Evolutionary conservation across 2,329 filamentous ascomycete species (phyloP).

Genomic region (Trichoderma sp.): DNA sequence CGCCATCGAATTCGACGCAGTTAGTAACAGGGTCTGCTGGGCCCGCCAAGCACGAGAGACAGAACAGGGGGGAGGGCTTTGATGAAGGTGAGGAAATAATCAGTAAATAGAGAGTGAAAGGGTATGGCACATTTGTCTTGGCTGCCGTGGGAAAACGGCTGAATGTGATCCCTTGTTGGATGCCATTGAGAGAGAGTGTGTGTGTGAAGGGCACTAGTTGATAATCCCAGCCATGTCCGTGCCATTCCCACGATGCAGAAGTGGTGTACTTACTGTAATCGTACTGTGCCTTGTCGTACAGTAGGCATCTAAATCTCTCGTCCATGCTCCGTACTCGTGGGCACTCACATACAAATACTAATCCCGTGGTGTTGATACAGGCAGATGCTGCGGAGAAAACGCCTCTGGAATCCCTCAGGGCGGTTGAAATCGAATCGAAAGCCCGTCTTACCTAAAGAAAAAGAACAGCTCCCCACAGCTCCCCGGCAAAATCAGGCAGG

Average conservation of each 20-base stretch:
- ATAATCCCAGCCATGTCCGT: not conserved
- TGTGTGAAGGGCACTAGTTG: not conserved
- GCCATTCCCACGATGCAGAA: not conserved
- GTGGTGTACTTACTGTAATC: not conserved
- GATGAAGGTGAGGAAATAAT: not conserved
- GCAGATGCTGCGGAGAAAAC: not conserved
- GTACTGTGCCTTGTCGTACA: not conserved
- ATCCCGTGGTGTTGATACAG: not conserved
- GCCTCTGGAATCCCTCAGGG: not conserved
- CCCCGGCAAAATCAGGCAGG: slow-evolving; percentile 15
- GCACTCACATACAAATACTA: not conserved
- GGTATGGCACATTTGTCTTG: not conserved
- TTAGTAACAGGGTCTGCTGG: not conserved
- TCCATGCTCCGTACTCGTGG: not conserved
- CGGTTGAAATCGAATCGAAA: not conserved
- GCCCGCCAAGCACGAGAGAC: not conserved
- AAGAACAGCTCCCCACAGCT: not conserved
- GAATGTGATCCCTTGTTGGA: not conserved
- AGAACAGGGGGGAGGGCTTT: not conserved
- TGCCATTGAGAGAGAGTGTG: not conserved
- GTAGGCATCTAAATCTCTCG: too few relatives aligned
- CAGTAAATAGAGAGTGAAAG: not conserved
- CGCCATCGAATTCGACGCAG: not conserved
- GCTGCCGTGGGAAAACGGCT: not conserved
- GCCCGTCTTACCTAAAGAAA: not conserved